Evolutionary conservation across 192 early-diverging fungal genomes (phyloP).

Genomic region (Coemansia sp.): DNA sequence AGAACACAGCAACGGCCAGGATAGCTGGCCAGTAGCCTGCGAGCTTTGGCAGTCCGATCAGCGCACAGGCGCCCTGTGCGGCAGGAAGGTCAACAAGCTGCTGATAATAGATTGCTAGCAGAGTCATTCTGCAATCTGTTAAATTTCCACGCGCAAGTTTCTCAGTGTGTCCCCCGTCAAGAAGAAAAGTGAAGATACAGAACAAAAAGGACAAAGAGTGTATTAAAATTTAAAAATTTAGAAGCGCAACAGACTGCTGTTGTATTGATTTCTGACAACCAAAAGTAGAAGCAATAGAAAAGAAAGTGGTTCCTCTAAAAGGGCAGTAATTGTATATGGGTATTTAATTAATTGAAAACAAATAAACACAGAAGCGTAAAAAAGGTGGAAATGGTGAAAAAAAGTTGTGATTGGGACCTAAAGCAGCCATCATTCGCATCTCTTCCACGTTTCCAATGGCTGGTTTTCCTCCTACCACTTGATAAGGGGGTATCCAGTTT

Average conservation of each 20-base stretch:
- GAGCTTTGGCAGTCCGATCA: constrained; percentile 60
- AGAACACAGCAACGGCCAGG: constrained; percentile 54
- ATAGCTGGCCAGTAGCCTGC: constrained; percentile 68
- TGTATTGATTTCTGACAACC: too few relatives aligned
- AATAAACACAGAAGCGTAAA: too few relatives aligned
- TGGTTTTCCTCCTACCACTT: too few relatives aligned
- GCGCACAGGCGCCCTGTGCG: constrained; percentile 51
- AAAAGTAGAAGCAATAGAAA: too few relatives aligned
- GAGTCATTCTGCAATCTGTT: constrained; percentile 24
- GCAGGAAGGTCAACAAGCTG: constrained; percentile 42
- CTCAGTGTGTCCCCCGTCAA: too few relatives aligned
- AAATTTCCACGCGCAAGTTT: not conserved
- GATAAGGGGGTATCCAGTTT: too few relatives aligned
- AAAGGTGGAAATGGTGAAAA: not conserved
- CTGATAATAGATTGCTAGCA: constrained; percentile 34
- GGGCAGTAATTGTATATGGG: too few relatives aligned
- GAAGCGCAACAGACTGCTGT: not conserved
- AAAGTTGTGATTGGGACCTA: not conserved
- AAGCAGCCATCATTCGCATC: too few relatives aligned
- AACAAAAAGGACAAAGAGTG: not conserved
- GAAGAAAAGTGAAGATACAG: not conserved
- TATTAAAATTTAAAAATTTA: not conserved
- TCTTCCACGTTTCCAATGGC: too few relatives aligned
- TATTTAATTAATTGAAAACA: too few relatives aligned
- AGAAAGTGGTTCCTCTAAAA: too few relatives aligned